phyloP scores from a whole-genome alignment of 1,139 yeast species.

The Citeromyces hawaiiensis region DNA sequence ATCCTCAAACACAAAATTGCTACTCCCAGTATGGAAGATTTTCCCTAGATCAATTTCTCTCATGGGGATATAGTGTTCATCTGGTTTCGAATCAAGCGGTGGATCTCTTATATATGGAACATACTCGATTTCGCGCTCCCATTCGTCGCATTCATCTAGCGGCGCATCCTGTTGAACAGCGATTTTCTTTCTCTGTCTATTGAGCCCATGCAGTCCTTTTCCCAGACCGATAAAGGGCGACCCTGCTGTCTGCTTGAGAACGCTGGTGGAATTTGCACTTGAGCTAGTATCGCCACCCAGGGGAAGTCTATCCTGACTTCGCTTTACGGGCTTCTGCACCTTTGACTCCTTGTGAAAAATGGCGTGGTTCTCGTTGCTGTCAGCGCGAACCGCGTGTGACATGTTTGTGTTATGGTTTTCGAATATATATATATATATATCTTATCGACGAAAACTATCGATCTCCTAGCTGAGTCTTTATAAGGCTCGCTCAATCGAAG shows the following conservation, averaged over 20 bases:
- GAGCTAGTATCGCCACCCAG: neutral
- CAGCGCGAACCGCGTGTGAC: slow-evolving; percentile 1
- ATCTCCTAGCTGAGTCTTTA: no score
- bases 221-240: slow-evolving; percentile 1
- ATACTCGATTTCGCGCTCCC: neutral
- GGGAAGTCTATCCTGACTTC: neutral
- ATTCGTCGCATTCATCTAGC: neutral
- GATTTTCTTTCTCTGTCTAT: neutral
- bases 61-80: neutral
- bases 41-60: neutral
- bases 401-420: neutral
- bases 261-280: neutral
- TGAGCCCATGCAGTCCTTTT: neutral
- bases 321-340: neutral
- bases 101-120: neutral
- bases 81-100: neutral
- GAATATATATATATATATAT: neutral
- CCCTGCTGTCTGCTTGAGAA: neutral
- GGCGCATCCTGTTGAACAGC: neutral
- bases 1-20: neutral
- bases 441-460: no score
- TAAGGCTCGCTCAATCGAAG: no score
- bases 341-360: neutral
- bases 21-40: neutral
- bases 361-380: neutral